Evolutionary conservation across 2,329 filamentous ascomycete genomes (phyloP), one percentile per base, ranked within the genome.

Genomic region (Nothopassalora personata): DNA sequence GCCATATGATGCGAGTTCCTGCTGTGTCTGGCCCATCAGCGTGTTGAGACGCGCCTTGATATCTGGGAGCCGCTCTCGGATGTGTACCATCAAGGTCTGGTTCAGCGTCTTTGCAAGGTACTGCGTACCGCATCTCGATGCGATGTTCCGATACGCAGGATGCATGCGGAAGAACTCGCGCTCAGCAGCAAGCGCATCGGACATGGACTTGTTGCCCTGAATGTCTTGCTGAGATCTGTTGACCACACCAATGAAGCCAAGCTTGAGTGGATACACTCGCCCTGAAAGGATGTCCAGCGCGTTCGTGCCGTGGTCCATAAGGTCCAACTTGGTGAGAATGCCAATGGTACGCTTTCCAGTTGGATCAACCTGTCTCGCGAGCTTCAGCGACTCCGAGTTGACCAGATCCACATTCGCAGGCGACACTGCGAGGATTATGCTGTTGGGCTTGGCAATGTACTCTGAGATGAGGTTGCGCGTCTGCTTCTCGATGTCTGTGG

Each of bases 231-330:
- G 94, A 34, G 94, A 97, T 64, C 94, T 86, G 76, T 99, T 99
- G 70, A 99, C 93, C 15, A 97, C 92, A 61, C 94, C 94, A 67
- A 99, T 97, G 73, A 97, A 99, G 30, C 94, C 94, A 63, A 99
- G 84, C 77, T 97, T 99, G 68, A 99, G 75, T 8, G 94, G 94
- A 74, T 99, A 99, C 3, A 99, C 94, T 28, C 94, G 87, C 3
- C 94, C 94, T 6, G 93, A 95, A n/a, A 99, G 82, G 67, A 99
- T 99, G 71, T 99, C 94, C 67, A 99, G 82, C 15, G 94, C 94
- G 71, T 99, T 97, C 58, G 94, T 99, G 63, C 94, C 94, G 71
- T 99, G 93, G 71, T 99, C 94, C 94, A 99, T 99, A 59, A 99
- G 80, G 73, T 99, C 94, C 64, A 99, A 81, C 78, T 99, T 99